Evolutionary conservation across 2,329 filamentous ascomycete species (phyloP), one percentile per base, ranked within the genome.

Genomic region (Exophiala dermatitidis): DNA sequence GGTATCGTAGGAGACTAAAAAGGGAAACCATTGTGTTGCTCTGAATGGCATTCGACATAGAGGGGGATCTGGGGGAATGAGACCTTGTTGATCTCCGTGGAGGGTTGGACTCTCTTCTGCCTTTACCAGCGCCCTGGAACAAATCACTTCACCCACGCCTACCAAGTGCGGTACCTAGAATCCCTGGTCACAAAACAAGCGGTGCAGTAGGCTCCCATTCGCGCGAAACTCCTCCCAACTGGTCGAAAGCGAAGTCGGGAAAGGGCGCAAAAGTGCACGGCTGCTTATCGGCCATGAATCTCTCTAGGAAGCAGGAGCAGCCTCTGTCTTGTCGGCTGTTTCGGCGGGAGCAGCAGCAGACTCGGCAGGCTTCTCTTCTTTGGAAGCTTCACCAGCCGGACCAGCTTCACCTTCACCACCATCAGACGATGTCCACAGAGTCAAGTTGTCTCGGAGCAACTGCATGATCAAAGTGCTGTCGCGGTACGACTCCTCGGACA

Each of bases 391-490:
- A 54, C 76, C 64, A 52, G 76, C 77, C 54, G 76, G 65, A 42
- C 69, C 68, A 62, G 71, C 76, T 74, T 91, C 88, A 57, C 80
- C 78, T 73, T 95, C 91, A 67, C 79, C 84, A 66, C 82, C 88
- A 71, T 95, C 90, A 56, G 90, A 94, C 65, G 90, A 96, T 66
- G 90, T 96, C 90, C 90, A 96, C 74, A 96, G 86, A 63, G 90
- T 96, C 62, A 97, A 81, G 82, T 96, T 97, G 80, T 96, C 91
- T 71, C 91, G 88, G 72, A 97, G 86, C 60, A 97, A 82, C 81
- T 97, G 91, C 91, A 96, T 97, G 80, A 97, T 96, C 67, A 97
- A 83, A 56, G 91, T 97, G 83, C 90, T 95, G 77, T 97, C 91
- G 70, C 90, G 88, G 86, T 97, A 96, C 57, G 89, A 95, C 79